A percentile compares a stretch with the other conserved stretches of the same genome.
Evolutionary conservation across 306 rosid species (phyloP).

Genomic region (Luffa aegyptiaca): DNA sequence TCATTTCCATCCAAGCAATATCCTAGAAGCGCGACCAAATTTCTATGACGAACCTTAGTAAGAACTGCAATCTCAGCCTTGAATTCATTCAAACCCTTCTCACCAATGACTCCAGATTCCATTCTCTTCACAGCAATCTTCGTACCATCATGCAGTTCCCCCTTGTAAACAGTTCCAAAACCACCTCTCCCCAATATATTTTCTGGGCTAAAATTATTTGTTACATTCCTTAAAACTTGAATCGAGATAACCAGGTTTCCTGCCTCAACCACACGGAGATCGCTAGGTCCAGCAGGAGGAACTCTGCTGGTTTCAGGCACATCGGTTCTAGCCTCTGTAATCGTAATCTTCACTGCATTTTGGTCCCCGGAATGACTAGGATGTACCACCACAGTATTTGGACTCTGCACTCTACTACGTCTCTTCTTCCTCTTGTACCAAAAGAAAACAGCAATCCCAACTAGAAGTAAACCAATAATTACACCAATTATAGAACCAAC

Average conservation of each 20-base stretch:
- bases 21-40: conserved; percentile 84
- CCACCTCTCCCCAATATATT: conserved; percentile 77
- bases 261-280: conserved; percentile 43
- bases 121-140: conserved; percentile 92
- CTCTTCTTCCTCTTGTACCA: conserved; percentile 13
- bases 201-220: conserved; percentile 47
- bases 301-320: conserved; percentile 20
- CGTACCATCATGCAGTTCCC: conserved; percentile 83
- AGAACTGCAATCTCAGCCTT: conserved; percentile 77
- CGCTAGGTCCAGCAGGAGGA: conserved; percentile 16
- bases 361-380: conserved; percentile 35
- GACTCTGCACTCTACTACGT: conserved; percentile 19
- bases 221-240: conserved; percentile 57
- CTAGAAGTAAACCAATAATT: conserved; percentile 17
- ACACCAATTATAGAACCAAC: conserved; percentile 27
- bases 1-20: conserved; percentile 83
- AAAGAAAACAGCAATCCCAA: conserved; percentile 14
- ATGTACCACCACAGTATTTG: conserved; percentile 20
- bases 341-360: conserved; percentile 28
- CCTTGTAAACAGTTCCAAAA: conserved; percentile 75
- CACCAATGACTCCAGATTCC: conserved; percentile 54
- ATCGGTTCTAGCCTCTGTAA: conserved; percentile 13
- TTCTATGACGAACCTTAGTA: conserved; percentile 72
- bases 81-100: conserved; percentile 60
- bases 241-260: conserved; percentile 61